A percentile compares a stretch with the other conserved stretches of the same genome.
These are phyloP conservation scores for Talaromyces nanjingensis DNA, from an alignment of 495 filamentous ascomycete species.

Conservation along the genomic window DNA sequence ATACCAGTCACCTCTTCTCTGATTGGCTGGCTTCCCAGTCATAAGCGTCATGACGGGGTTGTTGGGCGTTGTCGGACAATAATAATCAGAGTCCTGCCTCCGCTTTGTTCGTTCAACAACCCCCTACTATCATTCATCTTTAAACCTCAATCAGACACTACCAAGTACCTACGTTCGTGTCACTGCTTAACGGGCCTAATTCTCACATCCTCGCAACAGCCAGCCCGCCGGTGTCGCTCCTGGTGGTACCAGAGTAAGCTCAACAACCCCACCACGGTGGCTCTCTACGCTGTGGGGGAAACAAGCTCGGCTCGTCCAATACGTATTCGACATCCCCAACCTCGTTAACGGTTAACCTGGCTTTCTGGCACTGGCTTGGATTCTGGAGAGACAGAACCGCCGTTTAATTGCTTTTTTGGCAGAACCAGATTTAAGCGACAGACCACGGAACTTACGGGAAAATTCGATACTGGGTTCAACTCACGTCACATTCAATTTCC, in stretches of 20 bases:
- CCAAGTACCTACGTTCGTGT: not conserved
- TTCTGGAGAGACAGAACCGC: not conserved
- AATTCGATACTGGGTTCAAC: not conserved
- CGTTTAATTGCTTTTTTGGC: not conserved
- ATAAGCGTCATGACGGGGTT: not conserved
- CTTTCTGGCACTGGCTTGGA: not conserved
- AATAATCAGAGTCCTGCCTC: not conserved
- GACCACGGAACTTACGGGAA: constrained; percentile 6
- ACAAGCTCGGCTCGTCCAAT: constrained; percentile 3
- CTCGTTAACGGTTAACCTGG: not conserved
- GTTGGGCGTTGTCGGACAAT: too few relatives aligned
- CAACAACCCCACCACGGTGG: not conserved
- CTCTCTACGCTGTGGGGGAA: not conserved
- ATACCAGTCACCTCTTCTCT: not conserved
- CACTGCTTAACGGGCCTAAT: not conserved
- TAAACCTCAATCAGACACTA: not conserved
- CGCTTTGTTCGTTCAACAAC: not conserved
- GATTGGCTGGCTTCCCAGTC: not conserved
- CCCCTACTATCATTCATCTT: not conserved
- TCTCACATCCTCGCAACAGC: not conserved
- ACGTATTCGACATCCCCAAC: not conserved
- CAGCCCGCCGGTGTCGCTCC: not conserved
- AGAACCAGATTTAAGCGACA: not conserved
- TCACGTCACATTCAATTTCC: not conserved
- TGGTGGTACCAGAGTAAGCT: not conserved